Conservation (phyloP, 805 yeast species). For the Barnettozyma salicaria region DNA sequence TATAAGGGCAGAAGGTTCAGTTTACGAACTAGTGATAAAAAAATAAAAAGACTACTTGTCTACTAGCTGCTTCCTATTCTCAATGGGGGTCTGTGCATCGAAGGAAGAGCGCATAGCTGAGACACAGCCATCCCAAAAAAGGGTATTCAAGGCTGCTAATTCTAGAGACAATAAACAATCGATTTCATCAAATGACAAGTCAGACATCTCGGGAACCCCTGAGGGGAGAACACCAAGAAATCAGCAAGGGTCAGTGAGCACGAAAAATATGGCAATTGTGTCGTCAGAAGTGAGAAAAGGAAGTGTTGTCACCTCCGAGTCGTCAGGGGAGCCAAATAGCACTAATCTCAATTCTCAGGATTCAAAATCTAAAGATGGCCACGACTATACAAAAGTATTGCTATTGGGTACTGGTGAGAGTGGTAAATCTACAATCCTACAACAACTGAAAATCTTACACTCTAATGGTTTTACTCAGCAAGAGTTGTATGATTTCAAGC, state of each 20-base stretch:
- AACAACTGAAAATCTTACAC: conserved; percentile 36
- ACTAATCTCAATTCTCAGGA: conserved; percentile 2
- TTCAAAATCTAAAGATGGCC: conserved; percentile 22
- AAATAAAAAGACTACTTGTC: neutral
- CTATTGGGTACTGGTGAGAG: conserved; percentile 76
- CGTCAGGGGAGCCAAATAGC: neutral
- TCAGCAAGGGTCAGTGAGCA: too few species aligned
- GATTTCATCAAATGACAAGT: conserved; percentile 9
- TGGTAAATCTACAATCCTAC: conserved; percentile 43
- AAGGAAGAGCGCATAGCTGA: conserved; percentile 12
- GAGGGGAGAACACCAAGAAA: too few species aligned
- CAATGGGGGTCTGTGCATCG: conserved; percentile 23
- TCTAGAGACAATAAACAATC: conserved; percentile 4
- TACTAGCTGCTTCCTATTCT: neutral
- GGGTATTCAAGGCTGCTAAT: neutral
- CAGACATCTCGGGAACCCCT: conserved; percentile 6
- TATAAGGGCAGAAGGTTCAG: too few species aligned
- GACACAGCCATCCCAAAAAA: neutral
- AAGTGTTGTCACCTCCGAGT: conserved; percentile 1
- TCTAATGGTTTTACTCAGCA: conserved; percentile 39
- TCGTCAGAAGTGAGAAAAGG: neutral
- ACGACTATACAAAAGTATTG: conserved; percentile 61
- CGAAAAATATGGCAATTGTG: neutral
- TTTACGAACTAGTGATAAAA: too few species aligned
- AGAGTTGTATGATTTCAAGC: conserved; percentile 68